Evolutionary conservation across 805 yeast species (phyloP).

Genomic region (Yarrowia sp.): DNA sequence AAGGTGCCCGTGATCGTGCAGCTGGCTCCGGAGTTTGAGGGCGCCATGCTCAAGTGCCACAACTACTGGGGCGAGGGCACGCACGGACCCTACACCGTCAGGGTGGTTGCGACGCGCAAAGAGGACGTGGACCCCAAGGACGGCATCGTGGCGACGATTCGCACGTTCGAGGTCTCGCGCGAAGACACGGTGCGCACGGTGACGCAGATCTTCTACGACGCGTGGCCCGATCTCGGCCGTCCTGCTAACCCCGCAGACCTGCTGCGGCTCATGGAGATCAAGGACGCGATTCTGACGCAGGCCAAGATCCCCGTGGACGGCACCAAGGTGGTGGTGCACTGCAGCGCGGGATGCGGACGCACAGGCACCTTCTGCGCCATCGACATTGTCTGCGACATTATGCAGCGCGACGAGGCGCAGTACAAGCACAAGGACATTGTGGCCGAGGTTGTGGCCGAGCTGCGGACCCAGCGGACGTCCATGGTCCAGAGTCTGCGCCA

Average conservation of each 20-base stretch:
- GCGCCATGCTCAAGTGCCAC: conserved; percentile 79
- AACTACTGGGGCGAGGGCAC: conserved; percentile 62
- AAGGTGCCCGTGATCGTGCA: conserved; percentile 66
- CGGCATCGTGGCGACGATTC: neutral
- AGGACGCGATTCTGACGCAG: conserved; percentile 30
- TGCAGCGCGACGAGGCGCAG: neutral
- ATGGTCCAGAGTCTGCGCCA: conserved; percentile 85
- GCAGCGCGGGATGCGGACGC: conserved; percentile 97
- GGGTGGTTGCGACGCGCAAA: neutral
- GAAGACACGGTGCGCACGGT: conserved; percentile 44
- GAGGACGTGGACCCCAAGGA: conserved; percentile 15
- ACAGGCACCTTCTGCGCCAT: conserved; percentile 77
- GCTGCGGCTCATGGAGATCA: conserved; percentile 52
- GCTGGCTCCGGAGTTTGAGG: conserved; percentile 74
- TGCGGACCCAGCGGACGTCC: conserved; percentile 71
- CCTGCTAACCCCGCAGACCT: conserved; percentile 60
- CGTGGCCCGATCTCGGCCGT: conserved; percentile 87
- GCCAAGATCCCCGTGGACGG: neutral
- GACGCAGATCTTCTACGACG: conserved; percentile 69
- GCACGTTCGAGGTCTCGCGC: conserved; percentile 2
- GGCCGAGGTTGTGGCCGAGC: conserved; percentile 58
- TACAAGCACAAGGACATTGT: conserved; percentile 49
- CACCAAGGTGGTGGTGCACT: conserved; percentile 70
- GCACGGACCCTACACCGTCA: neutral
- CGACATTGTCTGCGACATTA: conserved; percentile 40